phyloP scores from a whole-genome alignment of 2,329 filamentous ascomycete species.

The Colletotrichum siamense region DNA sequence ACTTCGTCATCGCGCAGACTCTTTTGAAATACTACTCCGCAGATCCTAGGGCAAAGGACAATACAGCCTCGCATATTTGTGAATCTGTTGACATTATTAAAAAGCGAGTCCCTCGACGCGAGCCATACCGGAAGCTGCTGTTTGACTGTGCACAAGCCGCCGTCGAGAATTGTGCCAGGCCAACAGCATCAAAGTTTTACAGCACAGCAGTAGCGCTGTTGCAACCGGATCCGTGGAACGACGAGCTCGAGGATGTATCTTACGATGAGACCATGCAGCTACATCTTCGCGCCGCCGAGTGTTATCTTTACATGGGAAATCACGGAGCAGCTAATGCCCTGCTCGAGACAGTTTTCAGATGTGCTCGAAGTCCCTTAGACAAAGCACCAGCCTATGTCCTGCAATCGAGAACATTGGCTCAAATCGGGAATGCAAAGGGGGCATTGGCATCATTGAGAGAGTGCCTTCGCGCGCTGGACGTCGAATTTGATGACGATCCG shows the following conservation, averaged over 20 bases:
- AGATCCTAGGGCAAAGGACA: slow-evolving; percentile 71
- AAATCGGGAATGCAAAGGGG: slow-evolving; percentile 72
- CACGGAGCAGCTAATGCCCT: slow-evolving; percentile 70
- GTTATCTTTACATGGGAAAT: slow-evolving; percentile 79
- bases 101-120: slow-evolving; percentile 61
- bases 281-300: slow-evolving; percentile 81
- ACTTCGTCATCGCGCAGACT: slow-evolving; percentile 85
- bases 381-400: slow-evolving; percentile 86
- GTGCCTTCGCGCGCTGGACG: slow-evolving; percentile 73
- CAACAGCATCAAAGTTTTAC: slow-evolving; percentile 84
- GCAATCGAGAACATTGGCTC: slow-evolving; percentile 78
- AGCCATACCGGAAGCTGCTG: slow-evolving; percentile 76
- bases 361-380: slow-evolving; percentile 76
- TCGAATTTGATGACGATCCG: slow-evolving; percentile 68
- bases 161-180: slow-evolving; percentile 80
- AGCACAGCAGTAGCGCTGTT: slow-evolving; percentile 78
- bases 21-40: slow-evolving; percentile 72
- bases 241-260: slow-evolving; percentile 71
- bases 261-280: slow-evolving; percentile 88
- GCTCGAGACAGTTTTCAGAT: slow-evolving; percentile 72
- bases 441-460: slow-evolving; percentile 75
- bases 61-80: slow-evolving; percentile 81
- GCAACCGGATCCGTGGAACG: slow-evolving; percentile 79
- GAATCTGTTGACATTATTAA: slow-evolving; percentile 79
- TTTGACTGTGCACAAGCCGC: slow-evolving; percentile 81